Evolutionary conservation across 345 rosid species (phyloP), one percentile per base, ranked within the genome.

Genomic region (Brassica nigra): DNA sequence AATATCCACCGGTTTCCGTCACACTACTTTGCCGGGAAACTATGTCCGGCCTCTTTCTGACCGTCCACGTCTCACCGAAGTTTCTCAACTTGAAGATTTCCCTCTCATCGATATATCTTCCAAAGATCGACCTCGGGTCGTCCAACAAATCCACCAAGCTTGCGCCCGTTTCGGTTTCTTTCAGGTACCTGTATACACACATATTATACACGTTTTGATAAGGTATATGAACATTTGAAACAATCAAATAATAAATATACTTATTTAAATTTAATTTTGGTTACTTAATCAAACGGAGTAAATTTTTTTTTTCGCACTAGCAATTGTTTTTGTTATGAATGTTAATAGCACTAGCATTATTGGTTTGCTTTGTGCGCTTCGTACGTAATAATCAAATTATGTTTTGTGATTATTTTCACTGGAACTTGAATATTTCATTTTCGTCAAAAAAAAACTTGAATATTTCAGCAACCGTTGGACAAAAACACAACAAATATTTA

Each of bases 31-130:
- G 73, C 98, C 98, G 75, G 90, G 65, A 63, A 84, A 88, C 74
- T 92, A 88, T 77, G 82, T 92, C 77, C 78, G 97, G 67, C 92
- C 91, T 28, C 87, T 85, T 66, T 81, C 90, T 2, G 94, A 94
- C 52, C 90, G 97, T 5, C 94, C 97, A 6, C 84, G 85, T 2
- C 83, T 92, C 30, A 80, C 86, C 0, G 92, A 94, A 79, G 92
- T 94, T n/a, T 76, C 82, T 0, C 31, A 78, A n/a, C 86, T 88
- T 28, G 81, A 86, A 28, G 75, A 90, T 75, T 86, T 94, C 68
- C 96, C 97, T 8, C 75, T 89, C 67, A 80, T 94, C 76, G 96
- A 94, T 83, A 75, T 94, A 28, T 85, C 87, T 54, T 78, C 80
- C 69, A 61, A 73, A 1, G 88, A 90, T 72, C 74, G 88, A 66